Evolutionary conservation across 2,329 filamentous ascomycete genomes (phyloP), one percentile per base, ranked within the genome.

Genomic region (Tolypocladium capitatum): DNA sequence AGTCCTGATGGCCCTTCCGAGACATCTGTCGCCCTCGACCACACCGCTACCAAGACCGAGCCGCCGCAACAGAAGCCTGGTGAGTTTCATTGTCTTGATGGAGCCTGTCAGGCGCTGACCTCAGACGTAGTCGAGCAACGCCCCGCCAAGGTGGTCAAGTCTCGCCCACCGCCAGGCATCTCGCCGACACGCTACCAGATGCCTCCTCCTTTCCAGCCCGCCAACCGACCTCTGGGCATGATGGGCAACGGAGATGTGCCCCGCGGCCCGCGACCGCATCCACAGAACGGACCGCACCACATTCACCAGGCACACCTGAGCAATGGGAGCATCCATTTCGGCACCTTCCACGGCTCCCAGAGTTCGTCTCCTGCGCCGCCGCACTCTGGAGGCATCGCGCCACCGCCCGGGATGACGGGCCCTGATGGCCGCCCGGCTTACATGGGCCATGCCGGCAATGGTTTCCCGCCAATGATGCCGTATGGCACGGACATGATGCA

Each of bases 311-410:
- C 70, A 36, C 76, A 75, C 47, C 70, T 69, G 14, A 80, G 74
- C 58, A 72, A 72, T 49, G 69, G 74, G 34, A 79, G 72, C 58
- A 63, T 80, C 46, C 69, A 79, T 51, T 80, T 81, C 55, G 75
- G 75, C 32, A 68, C 67, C 7, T 74, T 76, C 51, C 64, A 71
- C 31, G 72, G 70, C 18, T 81, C 79, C 13, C 73, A 75, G 55
- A 73, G 69, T 46, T 75, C 78, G 1, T 82, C 79, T 5, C 79
- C 79, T 1, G 74, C 67, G 20, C 71, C 71, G 38, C 75, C 74
- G 46, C 67, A 63, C 42, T 70, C 70, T 14, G 68, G 66, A 32
- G 68, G 66, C 47, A 70, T 73, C 46, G 69, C 70, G 42, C 70
- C 71, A 44, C 74, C 74, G 36, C 72, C 74, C n/a, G 67, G 68